Base-by-base conservation (phyloP, 495 filamentous ascomycete genomes). In the Xylaria venustula region DNA sequence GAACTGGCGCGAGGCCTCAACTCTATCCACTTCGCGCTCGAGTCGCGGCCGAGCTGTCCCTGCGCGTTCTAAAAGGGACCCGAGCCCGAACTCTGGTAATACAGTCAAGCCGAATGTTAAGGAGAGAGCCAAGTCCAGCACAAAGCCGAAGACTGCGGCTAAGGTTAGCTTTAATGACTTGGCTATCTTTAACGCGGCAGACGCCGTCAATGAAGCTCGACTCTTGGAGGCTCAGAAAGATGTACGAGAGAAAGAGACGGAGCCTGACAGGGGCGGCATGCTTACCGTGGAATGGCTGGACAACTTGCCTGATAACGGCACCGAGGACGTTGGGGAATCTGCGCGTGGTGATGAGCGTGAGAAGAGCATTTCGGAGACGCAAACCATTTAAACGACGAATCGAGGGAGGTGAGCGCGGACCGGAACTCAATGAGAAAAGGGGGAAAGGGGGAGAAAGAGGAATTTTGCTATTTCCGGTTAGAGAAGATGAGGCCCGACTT, bases 231-330 rank as follows among this genome's bases (percentile, higher is more conserved):
- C 54, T 6, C 54, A 46, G 42, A 23, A 48, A 48, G 42, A 19
- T 11, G 11, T 6, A 19, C 54, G 17, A 9, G 11, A 22, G 26
- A 37, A 37, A 20, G 54, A 17, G 17, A 32, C 6, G 19, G 22
- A 22, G 17, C 19, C 3, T 9, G n/a, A 17, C 23, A 15, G 25
- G 23, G 15, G 32, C 14, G 52, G n/a, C 26, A 45, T 22, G 40
- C 61, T 44, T 12, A 58, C 47, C 11, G 48, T 17, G 41, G 23
- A 51, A 22, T 58, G 36, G 47, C 46, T 63, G 22, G 54, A 58
- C 32, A 45, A 17, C 12, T 12, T 51, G 2, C 30, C 23, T 8
- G 53, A 22, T 2, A 7, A 36, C 20, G 54, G 28, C 15, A 1
- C 26, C 1, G 25, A 41, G 14, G 19, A 32, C 15, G 41, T 28